Conservation (phyloP, 768 basidiomycete genomes). For the Artomyces pyxidatus region DNA sequence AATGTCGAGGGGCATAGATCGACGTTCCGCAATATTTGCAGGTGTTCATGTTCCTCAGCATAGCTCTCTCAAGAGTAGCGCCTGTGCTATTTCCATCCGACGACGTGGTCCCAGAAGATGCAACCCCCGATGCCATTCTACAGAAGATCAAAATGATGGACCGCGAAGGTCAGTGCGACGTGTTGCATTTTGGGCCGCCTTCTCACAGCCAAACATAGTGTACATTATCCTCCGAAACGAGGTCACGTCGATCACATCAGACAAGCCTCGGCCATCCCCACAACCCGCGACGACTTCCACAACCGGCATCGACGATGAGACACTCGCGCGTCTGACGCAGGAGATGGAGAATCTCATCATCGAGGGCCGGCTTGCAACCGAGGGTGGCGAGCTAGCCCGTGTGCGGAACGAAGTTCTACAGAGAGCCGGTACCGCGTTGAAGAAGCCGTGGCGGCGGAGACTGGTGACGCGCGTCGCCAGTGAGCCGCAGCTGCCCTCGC, state of each 20-base stretch:
- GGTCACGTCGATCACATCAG: not conserved
- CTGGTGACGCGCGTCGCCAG: slow-evolving; percentile 5
- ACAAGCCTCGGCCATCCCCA: no score
- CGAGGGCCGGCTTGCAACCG: slow-evolving; percentile 9
- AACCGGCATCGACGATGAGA: slow-evolving; percentile 4
- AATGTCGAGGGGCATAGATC: not conserved
- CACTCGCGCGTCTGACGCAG: slow-evolving; percentile 11
- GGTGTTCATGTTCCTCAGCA: slow-evolving; percentile 63
- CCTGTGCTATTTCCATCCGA: slow-evolving; percentile 51
- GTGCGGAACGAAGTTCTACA: slow-evolving; percentile 4
- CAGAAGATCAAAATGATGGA: slow-evolving; percentile 8
- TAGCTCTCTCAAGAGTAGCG: slow-evolving; percentile 63
- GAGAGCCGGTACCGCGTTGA: not conserved
- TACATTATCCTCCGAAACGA: slow-evolving; percentile 6
- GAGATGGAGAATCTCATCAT: slow-evolving; percentile 16
- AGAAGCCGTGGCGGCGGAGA: slow-evolving; percentile 1
- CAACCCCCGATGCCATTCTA: not conserved
- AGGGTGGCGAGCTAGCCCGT: slow-evolving; percentile 9
- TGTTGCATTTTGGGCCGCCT: no score
- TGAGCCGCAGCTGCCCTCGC: slow-evolving; percentile 9
- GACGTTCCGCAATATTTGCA: not conserved
- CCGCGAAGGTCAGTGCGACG: not conserved
- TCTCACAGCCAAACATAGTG: no score
- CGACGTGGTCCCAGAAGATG: slow-evolving; percentile 1
- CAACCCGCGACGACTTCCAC: not conserved